Percentiles rank a stretch among this genome's conserved stretches.
These are phyloP conservation scores for Ceriops decandra DNA, from an alignment of 345 rosid genomes.

Conservation along the genomic window DNA sequence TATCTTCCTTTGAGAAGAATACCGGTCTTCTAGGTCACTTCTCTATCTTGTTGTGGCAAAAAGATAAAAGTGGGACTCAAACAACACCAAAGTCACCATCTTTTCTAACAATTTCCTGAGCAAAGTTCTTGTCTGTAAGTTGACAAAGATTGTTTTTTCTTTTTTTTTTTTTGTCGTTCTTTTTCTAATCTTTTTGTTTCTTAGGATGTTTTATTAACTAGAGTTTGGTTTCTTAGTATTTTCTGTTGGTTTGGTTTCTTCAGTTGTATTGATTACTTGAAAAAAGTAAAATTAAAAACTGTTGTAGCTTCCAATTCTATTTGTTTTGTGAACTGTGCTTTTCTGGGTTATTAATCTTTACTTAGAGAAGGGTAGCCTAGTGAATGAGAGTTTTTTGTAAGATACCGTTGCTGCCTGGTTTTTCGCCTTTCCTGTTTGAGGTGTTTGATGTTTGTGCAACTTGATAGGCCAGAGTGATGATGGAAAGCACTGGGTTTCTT, in stretches of 20 bases:
- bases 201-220: neutral
- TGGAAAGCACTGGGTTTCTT: neutral
- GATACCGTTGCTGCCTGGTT: neutral
- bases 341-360: neutral
- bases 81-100: slow-evolving; percentile 8
- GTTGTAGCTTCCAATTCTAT: no score
- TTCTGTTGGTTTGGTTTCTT: neutral
- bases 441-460: neutral
- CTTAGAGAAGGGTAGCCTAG: neutral
- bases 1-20: neutral
- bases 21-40: slow-evolving; percentile 3
- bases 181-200: no score
- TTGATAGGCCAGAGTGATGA: neutral
- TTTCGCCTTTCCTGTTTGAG: neutral
- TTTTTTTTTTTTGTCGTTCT: no score
- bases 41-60: neutral
- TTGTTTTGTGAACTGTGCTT: neutral
- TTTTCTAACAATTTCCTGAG: neutral
- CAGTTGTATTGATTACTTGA: neutral
- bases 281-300: no score
- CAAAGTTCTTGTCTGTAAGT: slow-evolving; percentile 4
- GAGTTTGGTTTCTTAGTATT: neutral
- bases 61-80: neutral
- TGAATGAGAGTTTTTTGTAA: neutral
- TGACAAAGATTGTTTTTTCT: neutral